Evolutionary conservation across 371 early-diverging fungal species (phyloP).

Genomic region (Zychaea mexicana): DNA sequence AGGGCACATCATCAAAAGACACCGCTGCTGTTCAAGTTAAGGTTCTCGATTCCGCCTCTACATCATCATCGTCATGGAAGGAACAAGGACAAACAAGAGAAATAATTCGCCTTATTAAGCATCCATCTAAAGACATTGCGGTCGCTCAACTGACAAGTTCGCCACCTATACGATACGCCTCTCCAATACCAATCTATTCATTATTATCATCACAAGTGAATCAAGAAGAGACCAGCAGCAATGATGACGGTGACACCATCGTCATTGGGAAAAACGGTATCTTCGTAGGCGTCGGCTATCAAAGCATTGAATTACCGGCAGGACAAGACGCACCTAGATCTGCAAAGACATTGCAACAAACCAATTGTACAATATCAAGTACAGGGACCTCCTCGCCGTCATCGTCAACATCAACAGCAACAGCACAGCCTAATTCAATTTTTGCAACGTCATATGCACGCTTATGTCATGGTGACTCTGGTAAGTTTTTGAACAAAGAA

Average conservation of each 20-base stretch:
- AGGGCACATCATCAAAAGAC: no score
- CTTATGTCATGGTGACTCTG: conserved; percentile 44
- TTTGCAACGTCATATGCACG: conserved; percentile 19
- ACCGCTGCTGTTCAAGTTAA: no score
- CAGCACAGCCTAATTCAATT: conserved; percentile 14
- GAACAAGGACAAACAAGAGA: conserved; percentile 1
- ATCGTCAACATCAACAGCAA: no score
- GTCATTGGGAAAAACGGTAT: neutral
- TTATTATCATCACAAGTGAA: no score
- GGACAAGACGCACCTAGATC: neutral
- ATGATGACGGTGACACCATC: neutral
- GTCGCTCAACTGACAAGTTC: neutral
- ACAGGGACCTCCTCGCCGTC: no score
- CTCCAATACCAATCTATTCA: no score
- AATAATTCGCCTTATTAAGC: neutral
- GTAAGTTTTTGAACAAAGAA: no score
- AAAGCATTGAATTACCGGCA: neutral
- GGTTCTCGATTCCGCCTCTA: no score
- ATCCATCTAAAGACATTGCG: neutral
- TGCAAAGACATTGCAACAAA: neutral
- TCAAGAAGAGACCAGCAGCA: no score
- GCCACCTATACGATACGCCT: no score
- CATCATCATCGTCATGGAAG: no score
- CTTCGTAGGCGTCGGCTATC: neutral
- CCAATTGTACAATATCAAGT: conserved; percentile 6